Percentiles rank a stretch among this genome's conserved stretches.
These are phyloP conservation scores for Rhizophora apiculata DNA, from an alignment of 345 rosid species.

Conservation along the genomic window DNA sequence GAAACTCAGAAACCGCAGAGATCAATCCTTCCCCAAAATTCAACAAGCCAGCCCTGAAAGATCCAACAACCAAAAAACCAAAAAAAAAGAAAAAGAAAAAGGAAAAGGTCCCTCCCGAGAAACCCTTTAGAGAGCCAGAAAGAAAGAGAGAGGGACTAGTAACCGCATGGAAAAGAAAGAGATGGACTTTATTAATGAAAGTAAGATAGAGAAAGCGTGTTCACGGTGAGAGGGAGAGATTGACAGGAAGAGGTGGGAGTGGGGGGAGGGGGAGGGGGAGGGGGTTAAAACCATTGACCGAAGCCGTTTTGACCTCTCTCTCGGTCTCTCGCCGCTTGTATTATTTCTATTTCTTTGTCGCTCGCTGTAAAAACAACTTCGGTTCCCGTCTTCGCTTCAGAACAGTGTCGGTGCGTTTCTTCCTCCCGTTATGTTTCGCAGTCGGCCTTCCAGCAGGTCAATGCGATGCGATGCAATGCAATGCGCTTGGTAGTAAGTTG, in stretches of 20 bases:
- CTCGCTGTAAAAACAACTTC: not conserved
- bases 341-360: no score
- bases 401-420: not conserved
- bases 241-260: conserved; percentile 1
- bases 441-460: not conserved
- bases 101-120: not conserved
- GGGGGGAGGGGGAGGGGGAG: conserved; percentile 8
- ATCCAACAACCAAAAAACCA: not conserved
- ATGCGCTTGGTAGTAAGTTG: not conserved
- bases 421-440: not conserved
- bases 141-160: conserved; percentile 9
- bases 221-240: not conserved
- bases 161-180: not conserved
- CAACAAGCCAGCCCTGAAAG: not conserved
- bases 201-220: not conserved
- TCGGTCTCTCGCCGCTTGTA: not conserved
- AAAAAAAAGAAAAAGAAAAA: no score
- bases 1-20: conserved; percentile 3
- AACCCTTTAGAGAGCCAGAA: conserved; percentile 17
- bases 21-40: not conserved
- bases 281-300: conserved; percentile 32
- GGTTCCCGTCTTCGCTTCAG: no score
- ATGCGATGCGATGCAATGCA: not conserved
- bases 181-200: not conserved
- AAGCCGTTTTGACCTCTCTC: conserved; percentile 49